Conservation (phyloP, 768 basidiomycete genomes). For the Collybia mongolica region DNA sequence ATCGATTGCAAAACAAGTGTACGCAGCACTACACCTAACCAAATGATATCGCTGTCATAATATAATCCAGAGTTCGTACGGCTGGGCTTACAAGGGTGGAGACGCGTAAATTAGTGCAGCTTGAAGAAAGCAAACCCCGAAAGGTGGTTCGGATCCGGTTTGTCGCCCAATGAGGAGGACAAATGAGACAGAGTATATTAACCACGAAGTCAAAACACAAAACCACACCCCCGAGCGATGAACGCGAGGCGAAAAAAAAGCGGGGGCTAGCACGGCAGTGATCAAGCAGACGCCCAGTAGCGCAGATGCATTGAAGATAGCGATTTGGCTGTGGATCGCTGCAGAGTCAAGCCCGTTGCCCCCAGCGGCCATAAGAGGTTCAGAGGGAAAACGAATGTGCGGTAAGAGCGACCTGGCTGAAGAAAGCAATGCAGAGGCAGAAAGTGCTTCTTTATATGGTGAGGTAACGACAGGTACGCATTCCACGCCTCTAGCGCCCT, state of each 20-base stretch:
- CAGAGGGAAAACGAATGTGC: too few relatives aligned
- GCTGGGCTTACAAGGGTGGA: constrained; percentile 17
- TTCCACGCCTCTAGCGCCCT: too few relatives aligned
- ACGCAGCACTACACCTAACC: too few relatives aligned
- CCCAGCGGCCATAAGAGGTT: too few relatives aligned
- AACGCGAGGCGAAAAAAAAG: constrained; percentile 11
- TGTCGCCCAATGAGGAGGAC: constrained; percentile 21
- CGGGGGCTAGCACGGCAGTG: constrained; percentile 5
- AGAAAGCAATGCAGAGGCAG: too few relatives aligned
- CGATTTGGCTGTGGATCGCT: neutral
- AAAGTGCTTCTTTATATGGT: too few relatives aligned
- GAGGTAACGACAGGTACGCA: too few relatives aligned
- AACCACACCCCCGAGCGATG: constrained; percentile 18
- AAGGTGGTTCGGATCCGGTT: constrained; percentile 17
- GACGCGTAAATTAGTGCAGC: constrained; percentile 23
- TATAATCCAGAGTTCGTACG: neutral
- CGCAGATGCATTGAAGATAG: constrained; percentile 6
- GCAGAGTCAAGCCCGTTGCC: neutral
- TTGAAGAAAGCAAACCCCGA: constrained; percentile 22
- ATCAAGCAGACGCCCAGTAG: constrained; percentile 7
- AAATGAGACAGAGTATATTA: constrained; percentile 20
- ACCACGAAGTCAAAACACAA: constrained; percentile 17
- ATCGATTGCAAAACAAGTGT: too few relatives aligned
- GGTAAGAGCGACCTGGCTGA: too few relatives aligned
- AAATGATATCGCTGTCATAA: neutral